Evolutionary conservation across 2,329 filamentous ascomycete genomes (phyloP).

Genomic region (Calcarisporium arbuscula): DNA sequence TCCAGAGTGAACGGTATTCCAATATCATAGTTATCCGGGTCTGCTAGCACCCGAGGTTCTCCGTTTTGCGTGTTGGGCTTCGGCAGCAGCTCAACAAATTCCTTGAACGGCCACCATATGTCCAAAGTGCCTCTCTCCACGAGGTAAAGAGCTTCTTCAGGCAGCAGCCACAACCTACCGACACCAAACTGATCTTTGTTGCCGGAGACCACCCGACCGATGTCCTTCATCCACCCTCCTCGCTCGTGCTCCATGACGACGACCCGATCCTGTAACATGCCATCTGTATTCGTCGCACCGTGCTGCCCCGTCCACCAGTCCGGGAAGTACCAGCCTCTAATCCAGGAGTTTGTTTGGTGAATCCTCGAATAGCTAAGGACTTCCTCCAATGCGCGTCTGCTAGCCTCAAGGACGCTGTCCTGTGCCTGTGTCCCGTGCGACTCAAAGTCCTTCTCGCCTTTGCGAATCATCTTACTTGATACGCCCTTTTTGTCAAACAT

Average conservation of each 20-base stretch:
- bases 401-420: conserved; percentile 69
- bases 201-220: conserved; percentile 60
- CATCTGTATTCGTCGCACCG: conserved; percentile 10
- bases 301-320: conserved; percentile 40
- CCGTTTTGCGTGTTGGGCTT: conserved; percentile 19
- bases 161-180: conserved; percentile 73
- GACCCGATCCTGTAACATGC: conserved; percentile 39
- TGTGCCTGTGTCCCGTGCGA: conserved; percentile 82
- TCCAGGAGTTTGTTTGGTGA: conserved; percentile 60
- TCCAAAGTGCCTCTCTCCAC: conserved; percentile 84
- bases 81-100: conserved; percentile 44
- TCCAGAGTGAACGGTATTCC: conserved; percentile 86
- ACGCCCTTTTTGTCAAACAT: conserved; percentile 45
- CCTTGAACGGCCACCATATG: conserved; percentile 68
- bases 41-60: conserved; percentile 11
- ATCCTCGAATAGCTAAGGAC: conserved; percentile 72
- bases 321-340: conserved; percentile 69
- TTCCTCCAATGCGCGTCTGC: conserved; percentile 81
- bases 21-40: conserved; percentile 43
- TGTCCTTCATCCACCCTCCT: conserved; percentile 66
- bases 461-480: conserved; percentile 66
- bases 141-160: conserved; percentile 86
- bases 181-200: conserved; percentile 48
- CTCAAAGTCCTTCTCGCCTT: conserved; percentile 97
- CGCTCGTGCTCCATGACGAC: conserved; percentile 67